These are phyloP conservation scores for Evansstolkia leycettana DNA, from an alignment of 495 filamentous ascomycete species.

Conservation along the genomic window DNA sequence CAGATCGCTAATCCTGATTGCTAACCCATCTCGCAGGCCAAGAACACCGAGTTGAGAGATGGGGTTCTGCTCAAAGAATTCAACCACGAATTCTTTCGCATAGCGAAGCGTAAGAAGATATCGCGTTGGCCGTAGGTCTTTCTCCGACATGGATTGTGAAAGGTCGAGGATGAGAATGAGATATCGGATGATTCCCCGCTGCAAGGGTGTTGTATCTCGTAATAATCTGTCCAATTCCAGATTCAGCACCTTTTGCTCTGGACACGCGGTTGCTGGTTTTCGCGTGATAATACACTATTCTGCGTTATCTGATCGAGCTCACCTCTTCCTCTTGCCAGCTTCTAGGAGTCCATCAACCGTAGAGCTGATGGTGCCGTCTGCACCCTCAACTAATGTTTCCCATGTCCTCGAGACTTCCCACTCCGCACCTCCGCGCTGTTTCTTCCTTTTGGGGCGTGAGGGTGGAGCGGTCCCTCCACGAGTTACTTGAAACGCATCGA, in stretches of 20 bases:
- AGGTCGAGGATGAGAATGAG: slow-evolving; percentile 87
- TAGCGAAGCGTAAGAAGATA: slow-evolving; percentile 74
- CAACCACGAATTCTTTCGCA: slow-evolving; percentile 75
- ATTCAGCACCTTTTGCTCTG: no score
- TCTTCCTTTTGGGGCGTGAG: slow-evolving; percentile 32
- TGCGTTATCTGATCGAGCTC: slow-evolving; percentile 7
- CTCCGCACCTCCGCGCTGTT: slow-evolving; percentile 45
- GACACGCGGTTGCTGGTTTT: no score
- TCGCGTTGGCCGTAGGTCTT: slow-evolving; percentile 80
- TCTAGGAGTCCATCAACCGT: slow-evolving; percentile 58
- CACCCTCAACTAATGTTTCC: slow-evolving; percentile 58
- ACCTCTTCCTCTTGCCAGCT: slow-evolving; percentile 67
- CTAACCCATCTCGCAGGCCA: slow-evolving; percentile 84
- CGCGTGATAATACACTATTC: background rate
- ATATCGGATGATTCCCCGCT: slow-evolving; percentile 93
- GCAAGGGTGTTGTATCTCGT: slow-evolving; percentile 85
- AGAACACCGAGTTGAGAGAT: slow-evolving; percentile 89
- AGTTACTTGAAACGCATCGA: slow-evolving; percentile 37
- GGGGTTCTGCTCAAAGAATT: slow-evolving; percentile 98
- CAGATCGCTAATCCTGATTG: slow-evolving; percentile 74
- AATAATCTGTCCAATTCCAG: slow-evolving; percentile 41
- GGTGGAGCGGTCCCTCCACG: slow-evolving; percentile 14
- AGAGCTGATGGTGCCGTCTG: slow-evolving; percentile 60
- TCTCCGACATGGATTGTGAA: slow-evolving; percentile 86
- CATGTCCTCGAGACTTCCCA: slow-evolving; percentile 46